Base-by-base conservation (phyloP, 176 grass and related monocot species). In the Triticum monococcum region DNA sequence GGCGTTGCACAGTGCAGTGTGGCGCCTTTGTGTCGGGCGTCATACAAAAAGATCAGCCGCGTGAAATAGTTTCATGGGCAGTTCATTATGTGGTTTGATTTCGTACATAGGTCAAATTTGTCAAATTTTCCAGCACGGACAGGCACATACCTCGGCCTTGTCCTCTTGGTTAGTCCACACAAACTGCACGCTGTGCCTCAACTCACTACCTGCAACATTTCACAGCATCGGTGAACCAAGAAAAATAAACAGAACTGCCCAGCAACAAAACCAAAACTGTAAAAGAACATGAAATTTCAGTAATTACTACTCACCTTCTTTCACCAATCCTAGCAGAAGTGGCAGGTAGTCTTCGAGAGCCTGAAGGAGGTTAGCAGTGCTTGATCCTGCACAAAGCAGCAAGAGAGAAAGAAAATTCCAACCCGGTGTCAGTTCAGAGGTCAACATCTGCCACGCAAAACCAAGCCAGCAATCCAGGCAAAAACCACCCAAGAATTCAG, bases 121-220 rank as follows among this genome's bases (percentile, higher is more conserved):
- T n/a, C n/a, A n/a, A n/a, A n/a, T n/a, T n/a, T n/a, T n/a, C n/a
- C n/a, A n/a, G n/a, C n/a, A n/a, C n/a, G n/a, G 23, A 57, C 81
- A 69, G 0, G 17, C 9, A 80, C 83, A 67, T 68, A 94, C 93
- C 90, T 91, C 92, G 9, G 65, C 86, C 85, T 85, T 86, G 32
- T 98, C 97, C 67, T 98, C 94, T 73, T 94, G 97, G 87, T 98
- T 98, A 80, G 88, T 68, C 97, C 97, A 98, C 22, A 86, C 85
- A 80, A 96, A 98, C 31, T 85, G 79, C 62, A 98, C 82, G 38
- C 82, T 75, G 75, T 96, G 33, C 83, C 90, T 89, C 86, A 90
- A 65, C 52, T 75, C 16, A 43, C 84, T 60, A 37, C 90, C 95
- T 98, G 84, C 78, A 87, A 83, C 22, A 79, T 56, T 86, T 79